Percentiles rank a stretch among this genome's conserved stretches.
Evolutionary conservation across 2,329 filamentous ascomycete genomes (phyloP).

Genomic region (Fusarium coffeatum): DNA sequence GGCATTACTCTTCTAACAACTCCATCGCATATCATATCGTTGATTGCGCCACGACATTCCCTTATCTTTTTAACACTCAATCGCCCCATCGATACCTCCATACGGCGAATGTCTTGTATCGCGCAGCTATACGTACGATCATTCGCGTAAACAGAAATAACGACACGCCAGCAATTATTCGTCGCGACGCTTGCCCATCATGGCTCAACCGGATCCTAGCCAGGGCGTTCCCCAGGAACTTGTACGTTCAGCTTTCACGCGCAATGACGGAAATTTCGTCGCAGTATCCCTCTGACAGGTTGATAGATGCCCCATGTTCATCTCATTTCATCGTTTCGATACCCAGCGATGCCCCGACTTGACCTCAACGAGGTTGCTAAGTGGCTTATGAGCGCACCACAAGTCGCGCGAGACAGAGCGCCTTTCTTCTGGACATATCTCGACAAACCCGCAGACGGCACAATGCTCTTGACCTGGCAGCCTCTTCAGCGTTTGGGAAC

Average conservation of each 20-base stretch:
- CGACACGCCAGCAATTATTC: constrained; percentile 20
- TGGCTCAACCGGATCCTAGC: constrained; percentile 58
- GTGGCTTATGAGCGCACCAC: constrained; percentile 85
- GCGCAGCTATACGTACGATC: constrained; percentile 6
- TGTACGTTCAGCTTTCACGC: constrained; percentile 46
- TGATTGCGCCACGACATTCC: constrained; percentile 42
- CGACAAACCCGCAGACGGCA: constrained; percentile 82
- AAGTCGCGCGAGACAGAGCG: constrained; percentile 84
- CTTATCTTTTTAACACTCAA: constrained; percentile 19
- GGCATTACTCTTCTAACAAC: constrained; percentile 40
- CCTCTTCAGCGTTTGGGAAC: constrained; percentile 76
- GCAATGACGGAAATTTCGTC: not conserved
- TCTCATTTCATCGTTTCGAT: constrained; percentile 85
- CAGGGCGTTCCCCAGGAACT: constrained; percentile 58
- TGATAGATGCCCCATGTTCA: constrained; percentile 86
- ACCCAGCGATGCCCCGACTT: constrained; percentile 77
- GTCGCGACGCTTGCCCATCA: constrained; percentile 46
- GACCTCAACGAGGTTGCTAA: constrained; percentile 82
- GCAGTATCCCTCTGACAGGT: constrained; percentile 34
- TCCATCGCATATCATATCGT: constrained; percentile 32
- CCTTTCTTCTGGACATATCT: constrained; percentile 96
- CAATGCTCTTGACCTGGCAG: constrained; percentile 89
- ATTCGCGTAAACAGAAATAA: constrained; percentile 38
- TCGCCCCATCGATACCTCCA: constrained; percentile 3
- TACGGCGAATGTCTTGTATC: not conserved